phyloP scores from a whole-genome alignment of 257 asterid species.

The Scutellaria minor region DNA sequence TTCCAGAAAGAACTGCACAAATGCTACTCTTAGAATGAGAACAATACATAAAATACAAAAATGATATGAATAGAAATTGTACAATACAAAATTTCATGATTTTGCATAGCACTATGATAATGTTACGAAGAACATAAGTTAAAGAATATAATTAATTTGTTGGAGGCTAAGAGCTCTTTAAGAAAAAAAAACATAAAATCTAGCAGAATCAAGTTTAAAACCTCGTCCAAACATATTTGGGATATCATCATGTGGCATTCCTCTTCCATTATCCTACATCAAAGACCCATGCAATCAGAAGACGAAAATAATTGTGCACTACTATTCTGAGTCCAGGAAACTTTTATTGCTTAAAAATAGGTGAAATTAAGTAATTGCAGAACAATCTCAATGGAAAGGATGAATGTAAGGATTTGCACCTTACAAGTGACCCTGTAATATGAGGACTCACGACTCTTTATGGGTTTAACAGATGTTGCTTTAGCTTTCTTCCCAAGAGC shows the following conservation, averaged over 20 bases:
- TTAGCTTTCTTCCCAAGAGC: constrained; percentile 79
- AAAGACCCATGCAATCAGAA: constrained; percentile 36
- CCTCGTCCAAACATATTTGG: constrained; percentile 99
- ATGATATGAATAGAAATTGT: not conserved
- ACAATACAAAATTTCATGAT: not conserved
- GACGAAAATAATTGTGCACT: constrained; percentile 22
- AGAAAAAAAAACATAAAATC: not conserved
- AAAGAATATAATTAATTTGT: constrained; percentile 6
- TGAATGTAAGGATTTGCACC: constrained; percentile 47
- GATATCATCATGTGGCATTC: constrained; percentile 97
- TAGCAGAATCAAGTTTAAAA: constrained; percentile 38
- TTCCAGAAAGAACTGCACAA: constrained; percentile 88
- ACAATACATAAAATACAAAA: constrained; percentile 9
- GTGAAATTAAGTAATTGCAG: constrained; percentile 12
- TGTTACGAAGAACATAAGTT: constrained; percentile 8
- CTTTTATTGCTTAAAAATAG: constrained; percentile 1
- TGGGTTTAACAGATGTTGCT: constrained; percentile 54
- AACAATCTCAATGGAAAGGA: constrained; percentile 4
- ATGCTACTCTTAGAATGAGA: constrained; percentile 35
- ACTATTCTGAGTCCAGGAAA: constrained; percentile 22
- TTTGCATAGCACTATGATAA: constrained; percentile 12
- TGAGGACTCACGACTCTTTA: constrained; percentile 81
- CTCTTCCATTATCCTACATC: constrained; percentile 87
- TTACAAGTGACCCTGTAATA: constrained; percentile 81
- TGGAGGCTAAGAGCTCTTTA: not conserved